Conservation (phyloP, 768 basidiomycete genomes). For the Lentinula lateritia region DNA sequence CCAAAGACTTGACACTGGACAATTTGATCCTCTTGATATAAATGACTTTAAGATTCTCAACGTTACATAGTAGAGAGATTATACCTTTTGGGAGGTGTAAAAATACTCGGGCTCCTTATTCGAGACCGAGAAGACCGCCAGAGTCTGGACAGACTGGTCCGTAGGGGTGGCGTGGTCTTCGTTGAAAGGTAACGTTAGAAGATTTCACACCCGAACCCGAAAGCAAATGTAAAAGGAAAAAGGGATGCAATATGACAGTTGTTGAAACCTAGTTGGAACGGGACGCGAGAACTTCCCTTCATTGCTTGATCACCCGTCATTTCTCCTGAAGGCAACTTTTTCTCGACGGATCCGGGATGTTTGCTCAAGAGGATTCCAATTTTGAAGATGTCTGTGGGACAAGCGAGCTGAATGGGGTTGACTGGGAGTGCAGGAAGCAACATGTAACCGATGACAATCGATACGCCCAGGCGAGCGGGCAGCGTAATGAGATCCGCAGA, state of each 20-base stretch:
- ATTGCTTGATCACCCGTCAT: not conserved
- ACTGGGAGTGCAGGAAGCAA: not conserved
- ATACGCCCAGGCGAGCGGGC: not conserved
- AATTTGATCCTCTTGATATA: not conserved
- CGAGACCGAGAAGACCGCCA: too few species aligned
- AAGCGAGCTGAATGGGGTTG: conserved; percentile 1
- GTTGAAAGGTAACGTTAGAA: not conserved
- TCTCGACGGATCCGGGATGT: not conserved
- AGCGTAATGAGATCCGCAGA: not conserved
- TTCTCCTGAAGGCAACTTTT: not conserved
- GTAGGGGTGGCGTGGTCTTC: not conserved
- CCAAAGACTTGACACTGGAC: not conserved
- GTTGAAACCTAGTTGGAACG: not conserved
- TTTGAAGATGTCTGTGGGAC: not conserved
- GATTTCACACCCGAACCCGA: not conserved
- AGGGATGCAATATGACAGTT: not conserved
- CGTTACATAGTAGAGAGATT: too few species aligned
- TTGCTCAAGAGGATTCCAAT: not conserved
- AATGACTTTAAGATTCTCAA: too few species aligned
- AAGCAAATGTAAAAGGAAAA: not conserved
- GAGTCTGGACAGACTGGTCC: not conserved
- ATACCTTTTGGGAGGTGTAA: too few species aligned
- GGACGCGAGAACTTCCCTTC: not conserved
- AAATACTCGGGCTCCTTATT: too few species aligned
- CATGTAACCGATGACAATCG: not conserved